Conservation (phyloP, 768 basidiomycete genomes). For the Termitomyces sp. region DNA sequence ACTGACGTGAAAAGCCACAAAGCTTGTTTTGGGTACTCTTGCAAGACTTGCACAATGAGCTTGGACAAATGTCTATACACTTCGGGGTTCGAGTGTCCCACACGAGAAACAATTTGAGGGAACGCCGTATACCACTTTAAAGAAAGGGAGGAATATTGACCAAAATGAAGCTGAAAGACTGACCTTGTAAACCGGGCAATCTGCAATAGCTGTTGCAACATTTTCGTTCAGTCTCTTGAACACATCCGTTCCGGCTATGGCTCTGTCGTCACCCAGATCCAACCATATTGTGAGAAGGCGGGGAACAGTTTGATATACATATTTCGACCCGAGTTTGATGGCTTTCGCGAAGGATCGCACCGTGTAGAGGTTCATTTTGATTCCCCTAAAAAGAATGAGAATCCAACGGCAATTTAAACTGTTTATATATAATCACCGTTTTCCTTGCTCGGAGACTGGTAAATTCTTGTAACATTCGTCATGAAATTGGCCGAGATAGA, state of each 20-base stretch:
- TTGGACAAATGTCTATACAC: slow-evolving; percentile 55
- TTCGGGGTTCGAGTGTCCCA: slow-evolving; percentile 63
- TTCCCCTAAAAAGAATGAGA: slow-evolving; percentile 34
- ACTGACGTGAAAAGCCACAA: slow-evolving; percentile 91
- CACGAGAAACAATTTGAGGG: slow-evolving; percentile 93
- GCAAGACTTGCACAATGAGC: slow-evolving; percentile 71
- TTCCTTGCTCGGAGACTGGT: slow-evolving; percentile 33
- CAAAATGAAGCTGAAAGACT: neutral
- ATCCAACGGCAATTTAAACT: neutral
- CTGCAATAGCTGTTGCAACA: slow-evolving; percentile 49
- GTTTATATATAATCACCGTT: slow-evolving; percentile 28
- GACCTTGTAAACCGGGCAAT: slow-evolving; percentile 75
- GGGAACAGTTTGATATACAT: slow-evolving; percentile 92
- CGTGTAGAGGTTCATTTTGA: slow-evolving; percentile 61
- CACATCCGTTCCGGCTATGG: slow-evolving; percentile 22
- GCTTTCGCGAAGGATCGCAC: slow-evolving; percentile 65
- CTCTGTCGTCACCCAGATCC: slow-evolving; percentile 69
- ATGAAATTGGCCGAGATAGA: slow-evolving; percentile 84
- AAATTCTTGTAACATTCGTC: slow-evolving; percentile 68
- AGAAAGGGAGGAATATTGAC: neutral
- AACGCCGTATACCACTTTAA: slow-evolving; percentile 91
- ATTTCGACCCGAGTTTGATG: slow-evolving; percentile 83
- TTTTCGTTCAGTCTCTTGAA: slow-evolving; percentile 53
- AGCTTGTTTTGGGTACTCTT: slow-evolving; percentile 82
- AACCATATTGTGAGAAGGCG: slow-evolving; percentile 93